phyloP scores from a whole-genome alignment of 768 basidiomycete species.

The Hypholoma sublateritium region DNA sequence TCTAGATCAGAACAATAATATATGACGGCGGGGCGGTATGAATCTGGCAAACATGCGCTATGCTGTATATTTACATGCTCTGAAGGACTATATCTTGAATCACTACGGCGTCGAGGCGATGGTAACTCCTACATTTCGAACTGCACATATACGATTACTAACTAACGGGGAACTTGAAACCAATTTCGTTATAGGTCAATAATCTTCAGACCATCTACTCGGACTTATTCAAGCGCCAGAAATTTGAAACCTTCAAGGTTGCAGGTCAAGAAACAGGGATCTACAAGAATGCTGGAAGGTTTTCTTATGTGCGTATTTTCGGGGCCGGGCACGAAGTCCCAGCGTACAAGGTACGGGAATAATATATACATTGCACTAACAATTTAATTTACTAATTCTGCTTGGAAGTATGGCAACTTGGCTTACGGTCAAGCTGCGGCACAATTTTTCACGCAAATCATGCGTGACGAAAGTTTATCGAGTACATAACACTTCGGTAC shows the following conservation, averaged over 20 bases:
- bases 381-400: not conserved
- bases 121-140: constrained; percentile 27
- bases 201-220: constrained; percentile 47
- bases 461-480: constrained; percentile 28
- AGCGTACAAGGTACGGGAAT: constrained; percentile 37
- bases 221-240: constrained; percentile 37
- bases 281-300: constrained; percentile 59
- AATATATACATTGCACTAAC: not conserved
- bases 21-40: constrained; percentile 59
- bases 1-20: constrained; percentile 43
- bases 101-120: constrained; percentile 57
- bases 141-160: not conserved
- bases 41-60: not conserved
- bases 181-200: constrained; percentile 36
- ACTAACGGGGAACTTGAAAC: not conserved
- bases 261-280: constrained; percentile 47
- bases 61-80: not conserved
- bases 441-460: constrained; percentile 44
- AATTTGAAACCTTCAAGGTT: constrained; percentile 50
- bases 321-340: constrained; percentile 50
- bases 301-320: constrained; percentile 54
- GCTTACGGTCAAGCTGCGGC: constrained; percentile 39
- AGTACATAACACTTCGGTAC: constrained; percentile 3
- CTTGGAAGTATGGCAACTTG: constrained; percentile 29
- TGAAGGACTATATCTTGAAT: constrained; percentile 53